These are phyloP conservation scores for Fusarium sp. DNA, from an alignment of 2,329 filamentous ascomycete species.

Conservation along the genomic window DNA sequence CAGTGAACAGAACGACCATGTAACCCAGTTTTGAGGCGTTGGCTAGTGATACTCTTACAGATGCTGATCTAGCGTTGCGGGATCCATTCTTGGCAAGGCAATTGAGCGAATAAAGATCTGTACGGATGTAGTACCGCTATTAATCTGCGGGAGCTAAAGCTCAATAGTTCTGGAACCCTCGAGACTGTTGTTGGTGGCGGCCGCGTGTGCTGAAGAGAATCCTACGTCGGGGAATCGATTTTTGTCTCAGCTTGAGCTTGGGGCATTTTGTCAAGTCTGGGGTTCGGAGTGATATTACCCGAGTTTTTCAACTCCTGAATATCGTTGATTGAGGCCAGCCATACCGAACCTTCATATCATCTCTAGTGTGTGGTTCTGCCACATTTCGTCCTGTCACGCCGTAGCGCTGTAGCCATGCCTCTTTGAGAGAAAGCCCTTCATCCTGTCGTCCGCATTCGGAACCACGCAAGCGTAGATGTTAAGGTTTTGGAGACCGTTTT, in stretches of 20 bases:
- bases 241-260: not conserved
- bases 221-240: not conserved
- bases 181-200: not conserved
- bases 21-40: not conserved
- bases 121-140: not conserved
- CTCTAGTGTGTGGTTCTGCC: not conserved
- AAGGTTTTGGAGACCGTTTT: not conserved
- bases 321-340: not conserved
- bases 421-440: conserved; percentile 5
- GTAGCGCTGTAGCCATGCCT: not conserved
- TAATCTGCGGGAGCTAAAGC: not conserved
- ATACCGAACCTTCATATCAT: not conserved
- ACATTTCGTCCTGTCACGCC: not conserved
- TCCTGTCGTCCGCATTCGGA: conserved; percentile 22
- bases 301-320: not conserved
- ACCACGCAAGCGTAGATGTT: not conserved
- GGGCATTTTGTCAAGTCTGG: not conserved
- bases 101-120: not conserved
- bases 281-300: not conserved
- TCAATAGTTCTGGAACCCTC: conserved; percentile 4
- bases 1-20: not conserved
- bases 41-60: too few relatives aligned
- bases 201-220: conserved; percentile 8
- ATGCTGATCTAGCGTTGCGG: not conserved
- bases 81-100: not conserved